Base-by-base conservation (phyloP, 2,329 filamentous ascomycete genomes). In the Colletotrichum salicis region DNA sequence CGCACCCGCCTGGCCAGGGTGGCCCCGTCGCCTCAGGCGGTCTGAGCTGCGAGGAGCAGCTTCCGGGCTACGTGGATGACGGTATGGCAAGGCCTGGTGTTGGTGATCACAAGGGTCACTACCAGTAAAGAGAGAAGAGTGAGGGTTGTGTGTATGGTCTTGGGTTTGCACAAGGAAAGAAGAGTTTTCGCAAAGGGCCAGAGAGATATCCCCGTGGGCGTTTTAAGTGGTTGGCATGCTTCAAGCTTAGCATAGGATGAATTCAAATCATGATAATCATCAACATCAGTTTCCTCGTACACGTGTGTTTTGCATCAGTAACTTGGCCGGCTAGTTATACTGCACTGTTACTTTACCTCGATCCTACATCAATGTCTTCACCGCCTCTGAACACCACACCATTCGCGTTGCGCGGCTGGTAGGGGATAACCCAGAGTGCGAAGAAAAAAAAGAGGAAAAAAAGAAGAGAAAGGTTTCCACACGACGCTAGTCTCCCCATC, bases 1-100 rank as follows among this genome's bases (percentile, higher is more conserved):
- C 65, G 12, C 72, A 66, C 15, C 71, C 63, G 13, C 41, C 69
- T 31, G 57, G 31, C 24, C 54, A 59, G 24, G 64, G 41, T 11
- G 41, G 51, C 33, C 41, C 72, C 52, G 45, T 60, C n/a, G 72
- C 70, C 24, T 72, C 67, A 5, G 67, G 70, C 2, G 62, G 61
- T 5, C 67, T 70, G 10, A 45, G 37, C 19, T 54, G 59, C 2
- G 73, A 72, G 54, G 70, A 72, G 54, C 64, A 64, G 54, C 61
- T 73, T 7, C 73, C 73, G 1, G 73, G 67, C 3, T 74, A 74
- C 41, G 68, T 72, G 10, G 73, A 74, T 29, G 73, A 74, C 22
- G 71, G 64, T 33, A 64, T 73, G 24, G 15, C 57, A 13, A 64
- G 73, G 3, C 71, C 73, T 5, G 73, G 64, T 48, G 73, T 74